Evolutionary conservation across 2,329 filamentous ascomycete species (phyloP).

Genomic region (Coniochaeta hoffmannii): DNA sequence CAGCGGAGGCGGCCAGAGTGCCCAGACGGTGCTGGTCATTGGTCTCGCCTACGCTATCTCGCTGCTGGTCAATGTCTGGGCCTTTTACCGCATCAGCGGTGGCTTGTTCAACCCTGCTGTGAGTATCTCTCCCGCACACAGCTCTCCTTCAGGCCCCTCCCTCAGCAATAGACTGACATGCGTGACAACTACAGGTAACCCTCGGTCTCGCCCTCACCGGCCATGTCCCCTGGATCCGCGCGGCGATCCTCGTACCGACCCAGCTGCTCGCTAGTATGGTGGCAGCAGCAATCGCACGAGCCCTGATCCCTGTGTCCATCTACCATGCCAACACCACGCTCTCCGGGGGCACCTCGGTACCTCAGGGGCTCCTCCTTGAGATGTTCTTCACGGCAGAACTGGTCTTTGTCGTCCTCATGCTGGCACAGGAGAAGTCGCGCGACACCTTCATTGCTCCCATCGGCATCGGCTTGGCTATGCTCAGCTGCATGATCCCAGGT

Average conservation of each 20-base stretch:
- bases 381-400: constrained; percentile 58
- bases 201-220: constrained; percentile 53
- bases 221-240: constrained; percentile 45
- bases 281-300: constrained; percentile 48
- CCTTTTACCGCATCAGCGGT: constrained; percentile 47
- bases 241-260: constrained; percentile 41
- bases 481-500: constrained; percentile 44
- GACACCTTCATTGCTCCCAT: constrained; percentile 64
- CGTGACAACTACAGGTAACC: constrained; percentile 32
- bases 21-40: constrained; percentile 35
- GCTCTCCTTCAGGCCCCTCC: neutral
- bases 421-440: constrained; percentile 67
- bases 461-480: constrained; percentile 64
- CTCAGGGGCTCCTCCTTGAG: constrained; percentile 59
- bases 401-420: constrained; percentile 59
- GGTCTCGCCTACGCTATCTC: constrained; percentile 41
- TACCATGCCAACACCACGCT: constrained; percentile 50
- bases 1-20: constrained; percentile 14
- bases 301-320: constrained; percentile 46
- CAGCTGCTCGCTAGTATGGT: constrained; percentile 54
- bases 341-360: constrained; percentile 38
- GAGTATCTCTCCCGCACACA: constrained; percentile 13
- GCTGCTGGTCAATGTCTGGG: constrained; percentile 46
- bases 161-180: neutral
- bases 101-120: constrained; percentile 45